These are phyloP conservation scores for Acaromyces ingoldii DNA, from an alignment of 1,284 basidiomycete species.

Conservation along the genomic window DNA sequence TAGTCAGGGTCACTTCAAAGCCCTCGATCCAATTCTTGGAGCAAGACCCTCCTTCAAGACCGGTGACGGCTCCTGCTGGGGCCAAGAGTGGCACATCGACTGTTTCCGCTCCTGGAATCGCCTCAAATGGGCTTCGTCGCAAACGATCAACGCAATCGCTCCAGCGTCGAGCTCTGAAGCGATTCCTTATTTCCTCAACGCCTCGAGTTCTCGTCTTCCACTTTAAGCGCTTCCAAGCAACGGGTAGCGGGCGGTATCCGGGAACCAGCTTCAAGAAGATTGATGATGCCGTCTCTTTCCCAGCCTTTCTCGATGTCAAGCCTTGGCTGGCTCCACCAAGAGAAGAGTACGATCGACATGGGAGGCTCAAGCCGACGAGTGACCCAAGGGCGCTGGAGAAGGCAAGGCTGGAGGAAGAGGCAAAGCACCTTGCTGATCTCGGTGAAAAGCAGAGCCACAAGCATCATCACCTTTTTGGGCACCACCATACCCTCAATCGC, in stretches of 20 bases:
- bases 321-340: slow-evolving; percentile 79
- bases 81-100: not conserved
- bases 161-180: slow-evolving; percentile 78
- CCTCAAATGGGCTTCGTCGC: slow-evolving; percentile 7
- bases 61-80: no score
- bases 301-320: slow-evolving; percentile 72
- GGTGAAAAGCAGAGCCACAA: not conserved
- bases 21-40: no score
- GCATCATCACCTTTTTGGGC: no score
- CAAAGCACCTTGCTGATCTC: not conserved
- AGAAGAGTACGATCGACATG: slow-evolving; percentile 60
- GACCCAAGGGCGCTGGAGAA: slow-evolving; percentile 21
- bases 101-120: not conserved
- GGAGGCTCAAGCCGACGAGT: slow-evolving; percentile 52
- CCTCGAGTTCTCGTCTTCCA: slow-evolving; percentile 87
- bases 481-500: not conserved
- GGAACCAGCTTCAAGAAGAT: slow-evolving; percentile 64
- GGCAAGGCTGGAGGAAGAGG: slow-evolving; percentile 8
- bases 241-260: slow-evolving; percentile 40
- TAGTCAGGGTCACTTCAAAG: no score
- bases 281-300: slow-evolving; percentile 82
- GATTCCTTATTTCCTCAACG: slow-evolving; percentile 79
- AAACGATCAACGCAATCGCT: slow-evolving; percentile 55
- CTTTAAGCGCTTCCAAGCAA: slow-evolving; percentile 78
- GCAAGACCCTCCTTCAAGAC: no score